Evolutionary conservation across 108 stramenopile genomes (phyloP).

Genomic region (Pseudonitzschia delicatissima): DNA sequence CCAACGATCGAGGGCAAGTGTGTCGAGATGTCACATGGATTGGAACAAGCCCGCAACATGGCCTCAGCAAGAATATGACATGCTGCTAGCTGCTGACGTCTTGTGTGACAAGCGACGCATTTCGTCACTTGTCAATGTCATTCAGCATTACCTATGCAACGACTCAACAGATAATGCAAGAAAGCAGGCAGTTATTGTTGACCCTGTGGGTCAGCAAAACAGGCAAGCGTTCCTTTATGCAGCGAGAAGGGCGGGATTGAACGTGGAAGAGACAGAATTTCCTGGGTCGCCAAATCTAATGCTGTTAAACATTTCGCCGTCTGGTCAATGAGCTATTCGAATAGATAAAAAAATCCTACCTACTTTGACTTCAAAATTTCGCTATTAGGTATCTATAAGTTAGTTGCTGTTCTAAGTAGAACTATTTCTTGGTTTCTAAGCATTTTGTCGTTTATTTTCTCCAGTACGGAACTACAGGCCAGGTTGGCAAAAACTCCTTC

Average conservation of each 20-base stretch:
- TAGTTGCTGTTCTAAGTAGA: neutral
- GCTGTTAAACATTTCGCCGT: slow-evolving; percentile 9
- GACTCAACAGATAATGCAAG: neutral
- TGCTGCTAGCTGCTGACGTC: slow-evolving; percentile 22
- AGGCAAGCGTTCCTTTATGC: slow-evolving; percentile 13
- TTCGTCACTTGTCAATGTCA: slow-evolving; percentile 12
- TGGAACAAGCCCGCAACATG: slow-evolving; percentile 21
- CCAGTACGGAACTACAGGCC: slow-evolving; percentile 78
- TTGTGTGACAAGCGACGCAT: slow-evolving; percentile 15
- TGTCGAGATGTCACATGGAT: slow-evolving; percentile 27
- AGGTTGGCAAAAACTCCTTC: slow-evolving; percentile 75
- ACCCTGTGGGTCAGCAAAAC: slow-evolving; percentile 21
- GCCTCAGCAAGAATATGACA: slow-evolving; percentile 27
- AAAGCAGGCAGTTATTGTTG: slow-evolving; percentile 26
- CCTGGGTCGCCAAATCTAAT: slow-evolving; percentile 20
- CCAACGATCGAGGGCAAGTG: slow-evolving; percentile 22
- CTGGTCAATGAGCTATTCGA: neutral
- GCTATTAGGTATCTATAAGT: neutral
- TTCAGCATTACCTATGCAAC: slow-evolving; percentile 17
- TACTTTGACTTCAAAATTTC: neutral
- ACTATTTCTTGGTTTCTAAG: neutral
- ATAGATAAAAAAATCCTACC: neutral
- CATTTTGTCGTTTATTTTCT: slow-evolving; percentile 8
- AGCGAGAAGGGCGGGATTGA: slow-evolving; percentile 19
- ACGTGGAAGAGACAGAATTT: slow-evolving; percentile 15